phyloP scores from a whole-genome alignment of 768 basidiomycete species.

The Calocera viscosa region DNA sequence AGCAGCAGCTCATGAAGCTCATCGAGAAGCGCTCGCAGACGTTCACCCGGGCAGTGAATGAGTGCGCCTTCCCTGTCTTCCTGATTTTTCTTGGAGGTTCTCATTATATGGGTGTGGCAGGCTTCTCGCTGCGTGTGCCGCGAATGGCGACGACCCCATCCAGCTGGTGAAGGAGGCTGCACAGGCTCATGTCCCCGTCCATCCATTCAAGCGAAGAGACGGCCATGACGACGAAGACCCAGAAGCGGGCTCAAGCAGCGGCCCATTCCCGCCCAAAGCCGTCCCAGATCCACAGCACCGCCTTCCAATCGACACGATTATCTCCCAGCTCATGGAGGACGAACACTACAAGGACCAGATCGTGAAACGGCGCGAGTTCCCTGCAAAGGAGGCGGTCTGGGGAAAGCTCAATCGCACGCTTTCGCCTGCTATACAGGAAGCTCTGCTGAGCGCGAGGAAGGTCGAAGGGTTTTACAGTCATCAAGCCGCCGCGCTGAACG shows the following conservation, averaged over 20 bases:
- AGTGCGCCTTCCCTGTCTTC: conserved; percentile 33
- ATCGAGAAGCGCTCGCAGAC: conserved; percentile 55
- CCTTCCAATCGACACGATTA: conserved; percentile 43
- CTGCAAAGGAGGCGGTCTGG: conserved; percentile 39
- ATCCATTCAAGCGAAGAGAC: conserved; percentile 30
- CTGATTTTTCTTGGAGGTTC: not conserved
- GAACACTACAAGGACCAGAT: conserved; percentile 66
- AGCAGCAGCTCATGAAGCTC: conserved; percentile 51
- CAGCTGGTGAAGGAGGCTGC: conserved; percentile 53
- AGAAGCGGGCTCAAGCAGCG: conserved; percentile 15
- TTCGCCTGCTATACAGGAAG: conserved; percentile 42
- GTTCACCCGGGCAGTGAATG: conserved; percentile 54
- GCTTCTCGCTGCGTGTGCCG: conserved; percentile 42
- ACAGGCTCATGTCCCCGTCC: conserved; percentile 55
- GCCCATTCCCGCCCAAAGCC: conserved; percentile 11
- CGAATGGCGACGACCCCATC: conserved; percentile 45
- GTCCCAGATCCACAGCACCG: conserved; percentile 40
- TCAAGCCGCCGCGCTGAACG: conserved; percentile 60
- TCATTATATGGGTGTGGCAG: too few relatives aligned
- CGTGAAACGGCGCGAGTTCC: conserved; percentile 40
- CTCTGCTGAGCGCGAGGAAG: conserved; percentile 44
- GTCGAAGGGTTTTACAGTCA: conserved; percentile 54
- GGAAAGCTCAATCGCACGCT: conserved; percentile 43
- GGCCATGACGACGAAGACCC: conserved; percentile 10
- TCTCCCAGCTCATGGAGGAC: conserved; percentile 45